Evolutionary conservation across 2,329 filamentous ascomycete species (phyloP).

Genomic region (Clathrospora elynae): DNA sequence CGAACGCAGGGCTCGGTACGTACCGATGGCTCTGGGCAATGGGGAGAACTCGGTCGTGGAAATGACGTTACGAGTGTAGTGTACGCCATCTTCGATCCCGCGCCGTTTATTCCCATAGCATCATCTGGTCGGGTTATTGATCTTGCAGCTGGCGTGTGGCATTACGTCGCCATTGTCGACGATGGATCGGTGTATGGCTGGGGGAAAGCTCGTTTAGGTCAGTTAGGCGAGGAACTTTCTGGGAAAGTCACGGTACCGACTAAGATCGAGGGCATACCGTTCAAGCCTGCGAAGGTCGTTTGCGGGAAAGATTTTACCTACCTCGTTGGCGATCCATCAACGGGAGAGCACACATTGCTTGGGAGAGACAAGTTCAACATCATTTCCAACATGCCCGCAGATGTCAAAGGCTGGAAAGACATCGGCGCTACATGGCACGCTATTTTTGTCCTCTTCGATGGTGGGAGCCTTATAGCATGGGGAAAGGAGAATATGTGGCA

Average conservation of each 20-base stretch:
- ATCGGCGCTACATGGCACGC: constrained; percentile 83
- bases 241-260: constrained; percentile 48
- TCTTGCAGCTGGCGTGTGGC: constrained; percentile 75
- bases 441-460: constrained; percentile 69
- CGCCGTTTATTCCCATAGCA: too few relatives aligned
- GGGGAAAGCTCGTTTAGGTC: constrained; percentile 85
- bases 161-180: constrained; percentile 73
- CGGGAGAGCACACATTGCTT: constrained; percentile 68
- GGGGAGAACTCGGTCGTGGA: constrained; percentile 34
- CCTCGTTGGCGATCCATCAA: constrained; percentile 60
- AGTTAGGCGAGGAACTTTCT: constrained; percentile 64
- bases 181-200: constrained; percentile 84
- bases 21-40: constrained; percentile 27
- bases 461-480: constrained; percentile 71
- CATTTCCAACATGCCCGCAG: constrained; percentile 60
- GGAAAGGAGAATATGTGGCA: constrained; percentile 87
- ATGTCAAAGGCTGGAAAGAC: constrained; percentile 65
- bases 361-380: constrained; percentile 78
- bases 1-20: constrained; percentile 4
- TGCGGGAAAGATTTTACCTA: constrained; percentile 89
- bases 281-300: constrained; percentile 68
- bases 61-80: constrained; percentile 4
- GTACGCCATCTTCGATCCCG: not conserved
- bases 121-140: constrained; percentile 58
- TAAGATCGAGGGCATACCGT: constrained; percentile 53